Evolutionary conservation across 2,329 filamentous ascomycete species (phyloP).

Genomic region (Tolypocladium inflatum): DNA sequence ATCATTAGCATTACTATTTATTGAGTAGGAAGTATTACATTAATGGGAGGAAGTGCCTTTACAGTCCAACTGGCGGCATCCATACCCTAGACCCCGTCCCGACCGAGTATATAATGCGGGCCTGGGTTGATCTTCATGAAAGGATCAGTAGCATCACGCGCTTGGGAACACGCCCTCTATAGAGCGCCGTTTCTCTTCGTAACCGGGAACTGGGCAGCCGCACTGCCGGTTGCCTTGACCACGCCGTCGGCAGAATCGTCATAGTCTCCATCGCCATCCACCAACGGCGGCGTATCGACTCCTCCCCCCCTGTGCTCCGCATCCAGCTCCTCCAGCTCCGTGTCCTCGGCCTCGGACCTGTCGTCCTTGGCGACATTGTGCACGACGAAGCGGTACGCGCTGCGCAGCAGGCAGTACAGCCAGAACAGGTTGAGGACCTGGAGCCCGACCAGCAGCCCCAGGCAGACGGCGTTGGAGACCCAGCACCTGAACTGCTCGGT

Average conservation of each 20-base stretch:
- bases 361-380: conserved; percentile 58
- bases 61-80: neutral
- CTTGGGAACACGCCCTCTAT: too few relatives aligned
- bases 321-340: neutral
- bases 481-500: conserved; percentile 69
- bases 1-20: neutral
- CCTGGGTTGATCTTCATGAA: neutral
- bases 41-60: neutral
- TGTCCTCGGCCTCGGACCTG: conserved; percentile 56
- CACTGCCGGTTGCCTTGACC: neutral
- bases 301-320: neutral
- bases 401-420: conserved; percentile 68
- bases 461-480: conserved; percentile 58
- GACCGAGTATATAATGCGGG: neutral
- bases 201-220: too few relatives aligned
- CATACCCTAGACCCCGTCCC: neutral
- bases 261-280: too few relatives aligned
- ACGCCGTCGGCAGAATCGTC: neutral
- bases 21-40: neutral
- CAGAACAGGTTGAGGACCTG: conserved; percentile 75
- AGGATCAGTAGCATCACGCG: neutral
- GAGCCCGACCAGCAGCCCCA: conserved; percentile 52
- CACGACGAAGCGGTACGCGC: conserved; percentile 60
- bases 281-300: too few relatives aligned
- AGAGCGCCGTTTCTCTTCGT: neutral